Base-by-base conservation (phyloP, 768 basidiomycete genomes). In the Lyophyllum atratum region DNA sequence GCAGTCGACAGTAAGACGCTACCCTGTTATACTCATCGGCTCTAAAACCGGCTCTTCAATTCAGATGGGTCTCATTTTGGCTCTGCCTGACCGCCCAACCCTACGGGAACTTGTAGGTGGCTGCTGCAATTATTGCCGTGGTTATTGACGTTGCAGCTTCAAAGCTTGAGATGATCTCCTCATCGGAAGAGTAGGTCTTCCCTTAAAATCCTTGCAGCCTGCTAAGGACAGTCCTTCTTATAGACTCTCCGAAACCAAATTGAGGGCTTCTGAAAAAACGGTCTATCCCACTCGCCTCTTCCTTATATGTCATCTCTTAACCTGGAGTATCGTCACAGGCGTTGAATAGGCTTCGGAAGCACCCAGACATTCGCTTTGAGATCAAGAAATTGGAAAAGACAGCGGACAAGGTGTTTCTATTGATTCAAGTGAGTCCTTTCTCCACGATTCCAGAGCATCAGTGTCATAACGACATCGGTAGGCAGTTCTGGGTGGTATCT, bases 331-430 rank as follows among this genome's bases (percentile, higher is more conserved):
- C 55, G 15, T 22, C 55, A 1, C 56, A 84, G 81, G 59, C 72
- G 29, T 87, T 85, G 61, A 91, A 91, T 66, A 87, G 82, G 64
- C 77, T 94, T 43, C 79, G 84, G 54, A 78, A 74, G 48, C 85
- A 92, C 55, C 76, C 78, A n/a, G 93, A 93, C 58, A 90, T 95
- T 55, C 86, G 93, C 1, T 97, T 85, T 69, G 79, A 84, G 43
- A 70, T 89, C 4, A 86, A 85, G 70, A 92, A 86, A 60, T 72
- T 88, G 4, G 87, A 88, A 44, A 86, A 80, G 59, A 80, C 87
- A 0, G 70, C 78, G 3, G 92, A 96, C 68, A 96, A 96, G 68
- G 80, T 91, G 10, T 86, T 91, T 68, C 67, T 95, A 6, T 74
- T 94, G 40, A 84, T 93, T 5, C 94, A 96, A 73, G 90, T 90